Base-by-base conservation (phyloP, 2,329 filamentous ascomycete genomes). In the Pseudogymnoascus sp. region DNA sequence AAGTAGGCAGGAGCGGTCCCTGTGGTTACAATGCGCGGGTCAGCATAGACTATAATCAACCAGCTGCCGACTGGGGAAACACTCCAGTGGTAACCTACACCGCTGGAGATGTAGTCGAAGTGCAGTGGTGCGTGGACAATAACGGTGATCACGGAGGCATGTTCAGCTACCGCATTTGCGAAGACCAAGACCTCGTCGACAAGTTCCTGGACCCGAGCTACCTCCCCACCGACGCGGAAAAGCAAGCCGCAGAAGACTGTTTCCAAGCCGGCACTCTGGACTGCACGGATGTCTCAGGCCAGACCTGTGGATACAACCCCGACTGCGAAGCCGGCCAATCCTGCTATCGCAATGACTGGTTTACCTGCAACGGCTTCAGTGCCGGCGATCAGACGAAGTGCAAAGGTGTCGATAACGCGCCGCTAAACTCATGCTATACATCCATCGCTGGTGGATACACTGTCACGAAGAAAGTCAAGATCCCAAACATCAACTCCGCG, bases 81-180 rank as follows among this genome's bases (percentile, higher is more conserved):
- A 71, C 69, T 12, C 70, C 75, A 0, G 77, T 81, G 0, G 74
- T 69, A 2, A 79, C 75, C 1, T 82, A 82, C 69, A 69, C 69
- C 0, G 71, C 76, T 0, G 80, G 80, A 0, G 71, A 82, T 12
- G 69, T 74, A 0, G 69, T 82, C 27, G 77, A 80, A 21, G 80
- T 82, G 0, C 72, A 81, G 67, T 83, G 81, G 81, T 83, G 81
- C 61, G 75, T 82, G 15, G 81, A 83, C 66, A 71, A 82, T 69
- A 83, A 82, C 65, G 81, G 81, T 0, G 80, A 83, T 65, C 80
- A 83, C 65, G 80, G 80, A 18, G 81, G 80, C 69, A 82, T 82
- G 80, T 83, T 82, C 71, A 75, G 70, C 66, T 83, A 81, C 68
- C 78, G 80, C 9, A 77, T 82, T 63, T 83, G 80, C 67, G 75